A percentile compares a stretch with the other conserved stretches of the same genome.
phyloP scores from a whole-genome alignment of 1,284 basidiomycete genomes.

The Moesziomyces sp. region DNA sequence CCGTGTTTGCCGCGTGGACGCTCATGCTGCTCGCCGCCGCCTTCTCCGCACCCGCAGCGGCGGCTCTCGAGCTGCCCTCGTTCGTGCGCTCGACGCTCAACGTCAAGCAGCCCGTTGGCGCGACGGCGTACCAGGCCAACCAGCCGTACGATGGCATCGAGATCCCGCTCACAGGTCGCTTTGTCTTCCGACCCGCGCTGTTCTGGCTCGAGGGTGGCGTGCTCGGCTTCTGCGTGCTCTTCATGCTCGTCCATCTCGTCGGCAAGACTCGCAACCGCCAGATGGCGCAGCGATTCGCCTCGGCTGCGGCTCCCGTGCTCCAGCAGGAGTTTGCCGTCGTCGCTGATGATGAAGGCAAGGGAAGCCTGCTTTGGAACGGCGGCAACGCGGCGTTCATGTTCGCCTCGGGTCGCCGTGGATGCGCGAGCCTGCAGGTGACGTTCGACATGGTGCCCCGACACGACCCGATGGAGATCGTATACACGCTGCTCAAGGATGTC shows the following conservation, averaged over 20 bases:
- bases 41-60: constrained; percentile 1
- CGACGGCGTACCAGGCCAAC: constrained; percentile 44
- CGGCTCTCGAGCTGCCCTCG: constrained; percentile 39
- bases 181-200: constrained; percentile 49
- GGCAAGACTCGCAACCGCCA: constrained; percentile 52
- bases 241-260: constrained; percentile 50
- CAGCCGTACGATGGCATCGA: constrained; percentile 45
- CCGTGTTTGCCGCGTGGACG: constrained; percentile 41
- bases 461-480: constrained; percentile 55
- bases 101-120: constrained; percentile 26
- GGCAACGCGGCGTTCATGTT: constrained; percentile 60
- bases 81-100: constrained; percentile 18
- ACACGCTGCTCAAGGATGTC: constrained; percentile 45
- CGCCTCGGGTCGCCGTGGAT: constrained; percentile 61
- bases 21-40: constrained; percentile 40
- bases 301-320: constrained; percentile 40
- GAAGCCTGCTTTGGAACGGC: constrained; percentile 62
- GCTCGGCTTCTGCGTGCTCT: constrained; percentile 45
- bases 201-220: constrained; percentile 54
- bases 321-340: constrained; percentile 56
- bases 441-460: constrained; percentile 57
- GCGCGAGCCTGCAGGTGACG: constrained; percentile 54
- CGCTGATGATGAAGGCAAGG: constrained; percentile 45
- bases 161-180: constrained; percentile 24
- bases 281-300: constrained; percentile 42